Evolutionary conservation across 352 stramenopile genomes (phyloP).

Genomic region (Salisapilia sapeloensis): DNA sequence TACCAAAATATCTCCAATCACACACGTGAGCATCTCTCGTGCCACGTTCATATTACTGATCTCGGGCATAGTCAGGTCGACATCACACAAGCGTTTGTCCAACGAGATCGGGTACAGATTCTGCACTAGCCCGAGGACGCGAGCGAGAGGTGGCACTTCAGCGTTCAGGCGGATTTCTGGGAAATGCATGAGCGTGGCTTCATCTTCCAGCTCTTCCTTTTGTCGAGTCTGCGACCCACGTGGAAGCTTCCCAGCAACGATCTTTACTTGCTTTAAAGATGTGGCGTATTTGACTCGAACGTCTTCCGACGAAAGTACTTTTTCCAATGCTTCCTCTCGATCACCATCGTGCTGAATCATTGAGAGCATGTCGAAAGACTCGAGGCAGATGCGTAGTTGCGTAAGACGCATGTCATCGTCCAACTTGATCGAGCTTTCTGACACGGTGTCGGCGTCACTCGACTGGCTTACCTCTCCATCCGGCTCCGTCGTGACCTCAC

Average conservation of each 20-base stretch:
- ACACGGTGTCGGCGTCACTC: too few species aligned
- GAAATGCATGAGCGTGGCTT: constrained; percentile 14
- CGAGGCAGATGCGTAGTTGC: constrained; percentile 12
- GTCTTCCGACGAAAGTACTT: constrained; percentile 26
- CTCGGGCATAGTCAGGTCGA: constrained; percentile 18
- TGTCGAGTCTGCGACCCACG: neutral
- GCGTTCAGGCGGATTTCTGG: constrained; percentile 22
- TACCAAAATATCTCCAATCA: constrained; percentile 34
- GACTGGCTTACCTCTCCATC: constrained; percentile 6
- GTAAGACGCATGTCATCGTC: constrained; percentile 11
- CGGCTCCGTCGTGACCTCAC: constrained; percentile 8
- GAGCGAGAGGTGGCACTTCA: constrained; percentile 31
- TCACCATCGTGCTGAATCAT: constrained; percentile 28
- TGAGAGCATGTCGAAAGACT: constrained; percentile 19
- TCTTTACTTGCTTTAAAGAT: constrained; percentile 23
- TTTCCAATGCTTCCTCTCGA: constrained; percentile 17
- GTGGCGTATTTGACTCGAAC: constrained; percentile 30
- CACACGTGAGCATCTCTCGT: constrained; percentile 19
- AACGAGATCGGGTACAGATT: constrained; percentile 29
- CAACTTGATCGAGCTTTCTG: too few species aligned
- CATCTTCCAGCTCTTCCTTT: constrained; percentile 7
- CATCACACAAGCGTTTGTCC: constrained; percentile 13
- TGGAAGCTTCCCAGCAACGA: constrained; percentile 18
- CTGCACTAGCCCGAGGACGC: constrained; percentile 36
- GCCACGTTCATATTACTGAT: constrained; percentile 22